Conservation (phyloP, 208 protist species). For the Lotmaria passim region DNA sequence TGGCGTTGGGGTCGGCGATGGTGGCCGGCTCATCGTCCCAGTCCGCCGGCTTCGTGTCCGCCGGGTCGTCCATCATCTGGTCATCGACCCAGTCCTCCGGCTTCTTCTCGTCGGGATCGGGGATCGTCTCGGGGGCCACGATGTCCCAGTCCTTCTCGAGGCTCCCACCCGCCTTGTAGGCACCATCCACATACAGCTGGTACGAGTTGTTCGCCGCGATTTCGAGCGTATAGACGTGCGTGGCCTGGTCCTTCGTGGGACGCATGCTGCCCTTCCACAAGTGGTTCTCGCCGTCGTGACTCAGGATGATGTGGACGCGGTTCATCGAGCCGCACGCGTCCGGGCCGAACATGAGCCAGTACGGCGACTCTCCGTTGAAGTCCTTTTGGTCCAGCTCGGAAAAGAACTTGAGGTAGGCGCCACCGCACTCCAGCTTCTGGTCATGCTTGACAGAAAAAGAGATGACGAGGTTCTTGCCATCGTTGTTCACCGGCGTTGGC, state of each 20-base stretch:
- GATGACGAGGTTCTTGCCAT: conserved; percentile 90
- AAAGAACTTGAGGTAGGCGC: conserved; percentile 95
- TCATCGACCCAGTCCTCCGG: conserved; percentile 90
- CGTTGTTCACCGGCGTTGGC: conserved; percentile 71
- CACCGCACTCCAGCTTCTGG: conserved; percentile 92
- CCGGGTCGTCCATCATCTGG: conserved; percentile 86
- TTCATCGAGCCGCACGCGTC: conserved; percentile 91
- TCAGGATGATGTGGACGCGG: conserved; percentile 94
- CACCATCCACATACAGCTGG: conserved; percentile 87
- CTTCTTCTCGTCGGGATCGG: conserved; percentile 91
- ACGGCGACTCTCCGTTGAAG: conserved; percentile 89
- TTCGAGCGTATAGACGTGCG: conserved; percentile 95
- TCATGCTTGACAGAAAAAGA: conserved; percentile 93
- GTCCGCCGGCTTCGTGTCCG: conserved; percentile 90
- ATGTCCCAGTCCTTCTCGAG: conserved; percentile 93
- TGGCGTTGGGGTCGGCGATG: conserved; percentile 91
- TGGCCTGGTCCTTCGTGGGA: conserved; percentile 73
- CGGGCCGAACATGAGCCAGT: conserved; percentile 97
- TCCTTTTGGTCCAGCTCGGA: conserved; percentile 73
- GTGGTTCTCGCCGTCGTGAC: conserved; percentile 93
- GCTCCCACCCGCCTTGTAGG: conserved; percentile 56
- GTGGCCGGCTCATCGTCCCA: conserved; percentile 84
- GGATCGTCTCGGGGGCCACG: conserved; percentile 78
- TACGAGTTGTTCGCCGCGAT: conserved; percentile 93
- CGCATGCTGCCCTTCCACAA: conserved; percentile 79